Evolutionary conservation across 2,329 filamentous ascomycete species (phyloP).

Genomic region (Alternaria tenuissima): DNA sequence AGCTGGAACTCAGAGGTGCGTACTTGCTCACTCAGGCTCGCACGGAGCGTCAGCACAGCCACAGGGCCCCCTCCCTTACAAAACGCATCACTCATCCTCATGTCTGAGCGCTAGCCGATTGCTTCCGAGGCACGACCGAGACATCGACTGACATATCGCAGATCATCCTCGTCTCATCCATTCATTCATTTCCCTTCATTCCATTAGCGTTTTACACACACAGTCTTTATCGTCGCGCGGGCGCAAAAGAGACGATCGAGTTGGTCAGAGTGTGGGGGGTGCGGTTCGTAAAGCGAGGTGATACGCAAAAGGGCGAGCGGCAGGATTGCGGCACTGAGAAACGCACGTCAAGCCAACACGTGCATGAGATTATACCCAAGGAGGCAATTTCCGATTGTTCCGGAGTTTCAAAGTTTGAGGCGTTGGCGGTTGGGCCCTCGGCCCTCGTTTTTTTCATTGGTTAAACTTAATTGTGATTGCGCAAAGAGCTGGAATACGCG

Average conservation of each 20-base stretch:
- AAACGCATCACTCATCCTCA: constrained; percentile 3
- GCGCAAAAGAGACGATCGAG: constrained; percentile 17
- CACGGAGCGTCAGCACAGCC: constrained; percentile 1
- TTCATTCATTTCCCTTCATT: constrained; percentile 16
- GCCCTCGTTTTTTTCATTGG: constrained; percentile 15
- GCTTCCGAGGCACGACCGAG: constrained; percentile 6
- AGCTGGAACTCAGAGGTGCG: constrained; percentile 5
- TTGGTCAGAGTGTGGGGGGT: constrained; percentile 13
- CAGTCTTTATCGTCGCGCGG: constrained; percentile 24
- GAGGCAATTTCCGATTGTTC: constrained; percentile 29
- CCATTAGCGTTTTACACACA: constrained; percentile 7
- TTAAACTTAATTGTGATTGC: constrained; percentile 12
- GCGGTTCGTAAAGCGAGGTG: not conserved
- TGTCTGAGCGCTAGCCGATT: constrained; percentile 10
- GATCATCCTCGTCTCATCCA: constrained; percentile 15
- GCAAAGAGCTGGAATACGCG: constrained; percentile 15
- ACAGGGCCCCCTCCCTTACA: constrained; percentile 6
- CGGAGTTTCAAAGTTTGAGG: constrained; percentile 16
- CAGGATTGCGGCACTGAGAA: constrained; percentile 5
- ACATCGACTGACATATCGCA: constrained; percentile 17
- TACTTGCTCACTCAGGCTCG: not conserved
- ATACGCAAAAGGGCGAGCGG: constrained; percentile 8
- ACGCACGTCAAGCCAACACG: constrained; percentile 16
- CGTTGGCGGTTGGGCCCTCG: constrained; percentile 15
- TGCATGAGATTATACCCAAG: constrained; percentile 21